phyloP scores from a whole-genome alignment of 208 protist species.

The Entamoeba histolytica region DNA sequence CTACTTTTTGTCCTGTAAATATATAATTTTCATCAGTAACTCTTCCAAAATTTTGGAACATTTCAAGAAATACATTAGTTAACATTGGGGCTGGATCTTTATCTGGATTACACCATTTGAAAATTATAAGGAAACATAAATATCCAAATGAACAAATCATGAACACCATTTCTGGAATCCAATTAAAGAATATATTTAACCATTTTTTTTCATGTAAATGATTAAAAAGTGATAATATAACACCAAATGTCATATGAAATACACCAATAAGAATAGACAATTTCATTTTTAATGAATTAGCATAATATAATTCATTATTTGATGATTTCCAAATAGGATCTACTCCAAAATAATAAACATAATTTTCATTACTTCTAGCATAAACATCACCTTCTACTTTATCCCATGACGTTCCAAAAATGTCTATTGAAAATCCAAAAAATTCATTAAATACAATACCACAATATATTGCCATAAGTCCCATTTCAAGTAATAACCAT shows the following conservation, averaged over 20 bases:
- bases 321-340: background rate
- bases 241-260: slow-evolving; percentile 25
- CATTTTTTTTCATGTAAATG: slow-evolving; percentile 1
- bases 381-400: background rate
- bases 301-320: slow-evolving; percentile 5
- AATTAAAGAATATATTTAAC: slow-evolving; percentile 12
- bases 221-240: slow-evolving; percentile 22
- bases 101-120: slow-evolving; percentile 27
- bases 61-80: slow-evolving; percentile 64
- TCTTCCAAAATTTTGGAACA: slow-evolving; percentile 54
- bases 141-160: slow-evolving; percentile 35
- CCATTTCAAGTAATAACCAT: slow-evolving; percentile 42
- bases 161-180: slow-evolving; percentile 33
- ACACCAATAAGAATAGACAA: slow-evolving; percentile 26
- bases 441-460: slow-evolving; percentile 44
- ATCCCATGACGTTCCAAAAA: slow-evolving; percentile 18
- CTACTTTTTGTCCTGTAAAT: background rate
- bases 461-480: slow-evolving; percentile 27
- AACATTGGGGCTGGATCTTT: slow-evolving; percentile 38
- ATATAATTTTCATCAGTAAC: background rate
- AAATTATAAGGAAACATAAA: slow-evolving; percentile 28
- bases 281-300: slow-evolving; percentile 33
- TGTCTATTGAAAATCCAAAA: slow-evolving; percentile 30
- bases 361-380: background rate
- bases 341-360: slow-evolving; percentile 8